Conservation (phyloP, 169 alveolate genomes). For the Miamiensis avidus region DNA sequence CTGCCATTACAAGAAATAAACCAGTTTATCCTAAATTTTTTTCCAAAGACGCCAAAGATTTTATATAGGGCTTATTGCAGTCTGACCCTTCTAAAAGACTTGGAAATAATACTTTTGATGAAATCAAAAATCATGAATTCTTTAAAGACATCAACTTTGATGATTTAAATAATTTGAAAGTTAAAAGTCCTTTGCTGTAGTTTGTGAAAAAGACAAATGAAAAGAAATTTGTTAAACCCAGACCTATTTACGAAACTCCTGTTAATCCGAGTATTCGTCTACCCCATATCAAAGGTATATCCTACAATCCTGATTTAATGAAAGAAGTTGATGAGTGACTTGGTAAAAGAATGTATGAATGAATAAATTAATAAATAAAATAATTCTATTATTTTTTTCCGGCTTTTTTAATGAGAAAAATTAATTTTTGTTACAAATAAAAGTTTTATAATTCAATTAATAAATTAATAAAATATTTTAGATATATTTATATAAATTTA, state of each 20-base stretch:
- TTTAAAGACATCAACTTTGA: conserved; percentile 48
- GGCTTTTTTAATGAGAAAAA: too few relatives aligned
- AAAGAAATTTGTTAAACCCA: conserved; percentile 1
- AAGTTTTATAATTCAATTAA: too few relatives aligned
- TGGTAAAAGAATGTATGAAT: not conserved
- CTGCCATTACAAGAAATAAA: conserved; percentile 9
- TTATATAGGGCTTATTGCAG: conserved; percentile 35
- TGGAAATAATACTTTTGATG: conserved; percentile 37
- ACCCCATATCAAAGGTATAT: conserved; percentile 13
- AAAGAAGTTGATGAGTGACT: not conserved
- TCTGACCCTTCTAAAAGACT: conserved; percentile 53
- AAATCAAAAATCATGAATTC: conserved; percentile 55
- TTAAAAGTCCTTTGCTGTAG: conserved; percentile 27
- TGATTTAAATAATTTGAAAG: conserved; percentile 33
- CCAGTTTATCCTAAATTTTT: conserved; percentile 26
- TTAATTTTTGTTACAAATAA: too few relatives aligned
- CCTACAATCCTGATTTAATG: conserved; percentile 6
- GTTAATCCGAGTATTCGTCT: conserved; percentile 1
- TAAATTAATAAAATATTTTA: too few relatives aligned
- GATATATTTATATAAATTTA: too few relatives aligned
- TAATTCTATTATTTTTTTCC: too few relatives aligned
- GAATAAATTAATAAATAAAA: too few relatives aligned
- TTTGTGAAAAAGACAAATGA: not conserved
- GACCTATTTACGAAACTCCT: conserved; percentile 29
- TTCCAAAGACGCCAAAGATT: conserved; percentile 40